Evolutionary conservation across 108 stramenopile species (phyloP).

Genomic region (Skeletonema marinoi): DNA sequence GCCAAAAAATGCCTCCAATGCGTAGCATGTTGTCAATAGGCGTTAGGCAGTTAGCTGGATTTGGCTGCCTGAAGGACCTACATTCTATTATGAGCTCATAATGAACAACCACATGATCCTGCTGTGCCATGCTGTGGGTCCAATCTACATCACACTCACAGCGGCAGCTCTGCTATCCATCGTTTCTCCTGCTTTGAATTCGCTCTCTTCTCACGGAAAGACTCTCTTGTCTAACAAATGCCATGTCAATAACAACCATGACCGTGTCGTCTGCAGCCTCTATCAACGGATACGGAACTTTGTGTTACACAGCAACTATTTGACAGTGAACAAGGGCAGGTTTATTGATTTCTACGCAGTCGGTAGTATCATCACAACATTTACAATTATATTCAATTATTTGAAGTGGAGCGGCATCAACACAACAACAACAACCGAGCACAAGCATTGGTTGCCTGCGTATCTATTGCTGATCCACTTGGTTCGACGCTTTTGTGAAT

Average conservation of each 20-base stretch:
- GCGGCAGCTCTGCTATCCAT: slow-evolving; percentile 49
- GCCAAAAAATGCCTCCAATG: no score
- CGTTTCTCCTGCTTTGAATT: slow-evolving; percentile 31
- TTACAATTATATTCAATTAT: slow-evolving; percentile 2
- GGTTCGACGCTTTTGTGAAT: slow-evolving; percentile 58
- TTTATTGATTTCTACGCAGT: slow-evolving; percentile 61
- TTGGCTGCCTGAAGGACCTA: no score
- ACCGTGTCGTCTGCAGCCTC: neutral
- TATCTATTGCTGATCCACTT: slow-evolving; percentile 27
- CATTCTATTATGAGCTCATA: neutral
- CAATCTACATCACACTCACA: slow-evolving; percentile 42
- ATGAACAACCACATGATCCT: neutral
- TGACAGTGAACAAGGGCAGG: slow-evolving; percentile 28
- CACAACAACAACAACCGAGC: neutral
- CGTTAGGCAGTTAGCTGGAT: no score
- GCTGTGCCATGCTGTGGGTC: neutral
- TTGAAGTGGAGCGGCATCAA: neutral
- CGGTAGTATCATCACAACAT: slow-evolving; percentile 40
- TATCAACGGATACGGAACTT: neutral
- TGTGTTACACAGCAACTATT: neutral
- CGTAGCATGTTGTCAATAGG: no score
- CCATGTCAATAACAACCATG: neutral
- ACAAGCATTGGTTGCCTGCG: neutral
- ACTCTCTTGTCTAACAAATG: slow-evolving; percentile 14
- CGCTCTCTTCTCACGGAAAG: slow-evolving; percentile 62